Base-by-base conservation (phyloP, 2,329 filamentous ascomycete genomes). In the Ophiostoma ulmi region DNA sequence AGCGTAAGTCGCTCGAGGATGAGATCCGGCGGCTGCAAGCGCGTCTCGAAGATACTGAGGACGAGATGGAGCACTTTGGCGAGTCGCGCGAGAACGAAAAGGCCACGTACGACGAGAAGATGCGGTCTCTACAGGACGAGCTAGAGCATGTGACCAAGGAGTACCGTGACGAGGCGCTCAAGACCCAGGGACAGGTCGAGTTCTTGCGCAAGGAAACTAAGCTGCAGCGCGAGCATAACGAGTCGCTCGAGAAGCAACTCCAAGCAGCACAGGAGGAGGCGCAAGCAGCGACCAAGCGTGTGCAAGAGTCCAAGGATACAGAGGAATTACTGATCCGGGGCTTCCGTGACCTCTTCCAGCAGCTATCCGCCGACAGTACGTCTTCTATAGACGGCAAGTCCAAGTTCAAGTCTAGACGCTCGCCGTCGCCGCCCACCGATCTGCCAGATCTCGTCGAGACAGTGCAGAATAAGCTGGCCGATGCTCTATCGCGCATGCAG, bases 1-100 rank as follows among this genome's bases (percentile, higher is more conserved):
- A 98, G 79, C 88, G 95, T 55, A 92, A 91, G 76, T 91, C 89
- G 11, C 83, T 98, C 0, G 92, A 97, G 75, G 84, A 87, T 20
- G 94, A 98, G 77, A 89, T 95, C 71, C 90, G 89, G 75, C 86
- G 87, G 17, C 85, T 94, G 71, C 94, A 91, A 76, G 84, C 89
- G 70, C 91, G 90, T 69, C 83, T 95, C 0, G 95, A 98, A 77
- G 93, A 98, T 75, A 86, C 91, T 6, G 95, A 99, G 79, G 94
- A 97, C 76, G 94, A 97, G 77, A 87, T 98, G 69, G 94, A 97
- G 75, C 87, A 93, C 72, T 87, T 94, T 70, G 85, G 92, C 61
- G 92, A 93, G 75, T 93, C 91, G 58, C 87, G 92, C 63, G 93
- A 97, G 74, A 90, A 96, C 75, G 91, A 95, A 76, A 91, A 89